Base-by-base conservation (phyloP, 805 yeast species). In the Schwanniomyces yamadae region DNA sequence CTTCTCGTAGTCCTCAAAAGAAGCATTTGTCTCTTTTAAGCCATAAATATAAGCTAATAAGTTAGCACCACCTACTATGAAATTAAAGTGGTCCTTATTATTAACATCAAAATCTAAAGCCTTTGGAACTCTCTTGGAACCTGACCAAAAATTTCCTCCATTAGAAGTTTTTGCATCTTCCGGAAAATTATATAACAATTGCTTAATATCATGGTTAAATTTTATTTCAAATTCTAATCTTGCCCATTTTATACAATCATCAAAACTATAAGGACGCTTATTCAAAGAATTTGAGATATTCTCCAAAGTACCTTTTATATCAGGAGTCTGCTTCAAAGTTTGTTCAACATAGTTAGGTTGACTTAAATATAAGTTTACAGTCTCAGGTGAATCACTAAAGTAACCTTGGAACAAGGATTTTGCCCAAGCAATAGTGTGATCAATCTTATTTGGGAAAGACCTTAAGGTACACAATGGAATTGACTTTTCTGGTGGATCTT, bases 381-480 rank as follows among this genome's bases (percentile, higher is more conserved):
- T 88, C 61, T 87, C 96, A 13, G 96, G 90, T n/a, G 88, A 75
- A 42, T 91, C 96, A 23, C 80, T 71, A 61, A 93, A 93, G 55
- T 80, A 88, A 14, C 93, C 96, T 71, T 85, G 93, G 75, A 93
- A 93, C 56, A 88, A 72, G 13, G 89, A 81, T 67, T 95, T 95
- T 11, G 98, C 95, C 99, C 99, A 93, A 5, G 99, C 98, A 66
- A 93, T 93, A 1, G 99, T 93, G 58, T 93, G 99, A 59, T 93
- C 99, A 52, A 93, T 93, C 66, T 91, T 91, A 64, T 89, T 86
- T 39, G 99, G 99, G 82, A 93, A 93, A 3, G 96, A 86, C 66
- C 98, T 82, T 57, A 93, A 74, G 2, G 99, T 93, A 75, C 99
- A 93, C 54, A 93, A 74, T 21, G 99, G 99, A 55, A 93, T 90